A percentile compares a stretch with the other conserved stretches of the same genome.
phyloP scores from a whole-genome alignment of 2,329 filamentous ascomycete genomes.

The Aspergillus phoenicis region DNA sequence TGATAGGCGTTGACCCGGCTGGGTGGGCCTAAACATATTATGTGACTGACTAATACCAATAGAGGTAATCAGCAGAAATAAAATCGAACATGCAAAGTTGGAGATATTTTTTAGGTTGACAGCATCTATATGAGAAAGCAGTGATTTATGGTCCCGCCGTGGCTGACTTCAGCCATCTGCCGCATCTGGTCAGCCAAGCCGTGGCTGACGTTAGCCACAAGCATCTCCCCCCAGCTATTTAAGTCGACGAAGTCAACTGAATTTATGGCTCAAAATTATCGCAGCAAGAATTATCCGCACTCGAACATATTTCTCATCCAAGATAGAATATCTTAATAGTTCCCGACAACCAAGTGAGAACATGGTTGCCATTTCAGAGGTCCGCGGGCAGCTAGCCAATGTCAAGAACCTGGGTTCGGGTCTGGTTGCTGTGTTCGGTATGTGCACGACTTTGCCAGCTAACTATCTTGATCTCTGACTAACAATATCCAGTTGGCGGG shows the following conservation, averaged over 20 bases:
- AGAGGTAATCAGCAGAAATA: no score
- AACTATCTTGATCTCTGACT: background rate
- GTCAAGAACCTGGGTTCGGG: constrained; percentile 18
- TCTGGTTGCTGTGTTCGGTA: constrained; percentile 25
- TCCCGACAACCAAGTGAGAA: background rate
- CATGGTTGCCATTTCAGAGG: background rate
- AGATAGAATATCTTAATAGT: no score
- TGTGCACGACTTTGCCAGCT: background rate
- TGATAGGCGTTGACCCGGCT: no score
- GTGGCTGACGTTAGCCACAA: background rate
- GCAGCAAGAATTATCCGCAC: background rate
- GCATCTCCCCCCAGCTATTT: background rate
- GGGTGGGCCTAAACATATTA: no score
- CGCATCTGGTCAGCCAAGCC: background rate
- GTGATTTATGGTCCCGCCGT: background rate
- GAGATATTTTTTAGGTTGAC: no score
- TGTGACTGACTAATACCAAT: no score
- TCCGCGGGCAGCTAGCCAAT: background rate
- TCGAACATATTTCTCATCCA: no score
- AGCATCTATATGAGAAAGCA: no score
- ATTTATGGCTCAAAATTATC: background rate
- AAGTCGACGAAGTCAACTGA: background rate
- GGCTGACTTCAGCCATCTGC: background rate
- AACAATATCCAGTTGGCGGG: constrained; percentile 43
- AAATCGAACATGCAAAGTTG: no score